Base-by-base conservation (phyloP, 2,329 filamentous ascomycete species). In the Aspergillus hiratsukae region DNA sequence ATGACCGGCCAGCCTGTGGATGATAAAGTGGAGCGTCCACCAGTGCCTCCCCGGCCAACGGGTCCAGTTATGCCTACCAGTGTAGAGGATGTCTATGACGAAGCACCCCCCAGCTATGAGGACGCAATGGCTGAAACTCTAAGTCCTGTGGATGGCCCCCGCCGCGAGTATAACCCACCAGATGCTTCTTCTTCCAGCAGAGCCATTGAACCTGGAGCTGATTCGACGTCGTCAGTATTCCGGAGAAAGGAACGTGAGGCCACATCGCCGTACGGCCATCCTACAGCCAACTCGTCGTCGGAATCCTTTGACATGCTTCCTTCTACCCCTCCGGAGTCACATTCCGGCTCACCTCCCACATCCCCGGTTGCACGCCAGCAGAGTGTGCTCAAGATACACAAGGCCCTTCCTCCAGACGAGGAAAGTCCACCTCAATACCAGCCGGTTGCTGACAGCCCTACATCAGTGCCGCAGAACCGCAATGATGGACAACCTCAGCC, bases 81-180 rank as follows among this genome's bases (percentile, higher is more conserved):
- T 55, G 57, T 62, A 45, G 60, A 63, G 41, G 62, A 66, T 23
- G 60, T 29, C 28, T 70, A 69, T 61, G 87, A 90, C 31, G 91
- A 94, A 55, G 90, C 91, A n/a, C 92, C 93, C 19, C 92, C 92
- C 7, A 96, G 90, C 67, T 97, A 97, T 69, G 91, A 96, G 74
- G 92, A 97, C 73, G 91, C 91, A 11, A 87, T 97, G 75, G 91
- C 91, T 6, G 87, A 90, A 61, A 84, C 87, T 57, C 75, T 94
- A 59, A 87, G 84, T 37, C 89, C 90, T 1, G 84, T 91, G 55
- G 83, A 90, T 69, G 88, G 86, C 58, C 77, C 87, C 27, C 80
- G 91, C 65, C 72, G 76, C 66, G 75, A 79, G 67, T 79, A 79
- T 74, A 73, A 76, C 69, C 70, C 75, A 72, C 70, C 72, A 68